Percentiles rank a stretch among this genome's conserved stretches.
phyloP scores from a whole-genome alignment of 441 rosid genomes.

The Syzygium syzygioides region DNA sequence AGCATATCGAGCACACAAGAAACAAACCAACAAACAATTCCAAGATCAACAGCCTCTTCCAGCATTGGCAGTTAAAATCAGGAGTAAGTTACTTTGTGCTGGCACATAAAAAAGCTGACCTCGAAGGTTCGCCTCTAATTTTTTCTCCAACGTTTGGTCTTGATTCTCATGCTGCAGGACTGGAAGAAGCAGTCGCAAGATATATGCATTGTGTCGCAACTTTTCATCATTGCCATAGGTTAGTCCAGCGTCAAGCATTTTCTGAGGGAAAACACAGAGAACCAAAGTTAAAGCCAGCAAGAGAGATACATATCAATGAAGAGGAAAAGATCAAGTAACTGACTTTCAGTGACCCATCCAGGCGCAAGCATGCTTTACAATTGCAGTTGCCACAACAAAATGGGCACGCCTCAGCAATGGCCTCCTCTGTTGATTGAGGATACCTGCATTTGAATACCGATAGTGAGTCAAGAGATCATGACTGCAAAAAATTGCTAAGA shows the following conservation, averaged over 20 bases:
- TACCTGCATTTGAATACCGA: conserved; percentile 21
- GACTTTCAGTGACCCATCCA: conserved; percentile 27
- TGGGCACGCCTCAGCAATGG: conserved; percentile 23
- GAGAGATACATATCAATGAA: background rate
- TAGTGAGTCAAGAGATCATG: background rate
- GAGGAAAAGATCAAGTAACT: background rate
- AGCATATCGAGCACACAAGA: background rate
- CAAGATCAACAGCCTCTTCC: background rate
- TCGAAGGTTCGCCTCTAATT: conserved; percentile 11
- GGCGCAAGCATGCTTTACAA: conserved; percentile 39
- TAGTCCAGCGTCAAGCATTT: background rate
- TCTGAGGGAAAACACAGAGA: background rate
- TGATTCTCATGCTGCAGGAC: conserved; percentile 4
- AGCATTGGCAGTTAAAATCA: background rate
- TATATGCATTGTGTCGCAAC: background rate
- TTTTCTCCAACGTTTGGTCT: conserved; percentile 14
- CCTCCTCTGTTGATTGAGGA: conserved; percentile 29
- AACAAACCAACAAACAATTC: background rate
- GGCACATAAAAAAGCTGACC: conserved; percentile 1
- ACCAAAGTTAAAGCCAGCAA: background rate
- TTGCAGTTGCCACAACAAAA: conserved; percentile 39
- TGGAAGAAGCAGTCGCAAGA: conserved; percentile 12
- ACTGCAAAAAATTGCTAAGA: background rate
- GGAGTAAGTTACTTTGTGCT: background rate
- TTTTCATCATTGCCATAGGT: background rate